Percentiles rank a stretch among this genome's conserved stretches.
These are phyloP conservation scores for Fusarium napiforme DNA, from an alignment of 2,329 filamentous ascomycete genomes.

Conservation along the genomic window DNA sequence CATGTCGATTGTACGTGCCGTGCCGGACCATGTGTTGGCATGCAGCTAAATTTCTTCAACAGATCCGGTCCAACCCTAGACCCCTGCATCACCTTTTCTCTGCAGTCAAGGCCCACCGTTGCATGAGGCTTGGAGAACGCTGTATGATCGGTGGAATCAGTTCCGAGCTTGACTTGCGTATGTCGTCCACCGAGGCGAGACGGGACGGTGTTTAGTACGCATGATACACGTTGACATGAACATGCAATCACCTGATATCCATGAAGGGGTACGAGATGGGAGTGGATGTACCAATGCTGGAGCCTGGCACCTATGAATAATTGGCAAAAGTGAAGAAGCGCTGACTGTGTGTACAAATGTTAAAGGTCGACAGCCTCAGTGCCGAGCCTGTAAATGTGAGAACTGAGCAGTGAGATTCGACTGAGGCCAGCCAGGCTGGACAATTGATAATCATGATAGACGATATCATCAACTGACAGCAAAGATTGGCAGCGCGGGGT, in stretches of 20 bases:
- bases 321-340: not conserved
- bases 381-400: not conserved
- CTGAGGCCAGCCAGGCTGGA: not conserved
- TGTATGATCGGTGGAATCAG: not conserved
- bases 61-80: not conserved
- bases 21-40: not conserved
- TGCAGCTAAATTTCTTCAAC: not conserved
- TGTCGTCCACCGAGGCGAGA: not conserved
- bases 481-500: not conserved
- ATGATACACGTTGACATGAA: not conserved
- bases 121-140: not conserved
- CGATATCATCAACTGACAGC: not conserved
- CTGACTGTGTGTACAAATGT: too few relatives aligned
- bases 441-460: not conserved
- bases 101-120: not conserved
- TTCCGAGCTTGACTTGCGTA: not conserved
- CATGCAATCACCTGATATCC: not conserved
- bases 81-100: not conserved
- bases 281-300: not conserved
- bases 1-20: not conserved
- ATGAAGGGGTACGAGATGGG: too few relatives aligned
- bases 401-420: not conserved
- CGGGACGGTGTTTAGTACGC: not conserved
- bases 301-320: too few relatives aligned
- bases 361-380: not conserved